phyloP scores from a whole-genome alignment of 192 early-diverging fungal genomes.

The Coemansia biformis region DNA sequence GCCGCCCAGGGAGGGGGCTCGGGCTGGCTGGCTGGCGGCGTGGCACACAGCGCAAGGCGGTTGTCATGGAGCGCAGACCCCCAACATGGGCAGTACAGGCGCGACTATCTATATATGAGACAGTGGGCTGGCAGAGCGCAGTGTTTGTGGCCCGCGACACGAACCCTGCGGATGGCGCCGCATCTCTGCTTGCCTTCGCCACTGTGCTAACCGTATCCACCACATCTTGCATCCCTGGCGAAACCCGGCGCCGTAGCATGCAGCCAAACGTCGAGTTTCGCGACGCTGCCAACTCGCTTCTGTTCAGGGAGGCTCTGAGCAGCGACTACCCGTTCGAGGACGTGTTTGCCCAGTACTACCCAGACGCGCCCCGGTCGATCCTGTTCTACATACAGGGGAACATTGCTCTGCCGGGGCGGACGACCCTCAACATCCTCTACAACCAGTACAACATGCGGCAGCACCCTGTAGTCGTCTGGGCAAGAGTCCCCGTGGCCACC shows the following conservation, averaged over 20 bases:
- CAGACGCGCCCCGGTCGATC: slow-evolving; percentile 26
- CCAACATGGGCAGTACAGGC: no score
- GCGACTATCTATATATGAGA: no score
- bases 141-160: no score
- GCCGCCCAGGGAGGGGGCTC: no score
- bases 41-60: no score
- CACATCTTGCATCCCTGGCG: no score
- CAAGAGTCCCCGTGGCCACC: slow-evolving; percentile 10
- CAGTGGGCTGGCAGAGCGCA: no score
- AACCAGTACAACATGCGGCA: slow-evolving; percentile 6
- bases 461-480: slow-evolving; percentile 37
- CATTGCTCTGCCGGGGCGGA: slow-evolving; percentile 25
- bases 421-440: slow-evolving; percentile 14
- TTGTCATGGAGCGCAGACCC: no score
- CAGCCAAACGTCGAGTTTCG: slow-evolving; percentile 40
- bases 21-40: no score
- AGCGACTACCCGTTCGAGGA: slow-evolving; percentile 40
- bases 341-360: slow-evolving; percentile 39
- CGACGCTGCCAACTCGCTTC: slow-evolving; percentile 27
- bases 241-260: slow-evolving; percentile 13
- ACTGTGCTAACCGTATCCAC: not conserved
- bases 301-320: slow-evolving; percentile 35
- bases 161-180: no score
- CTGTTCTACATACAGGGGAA: slow-evolving; percentile 32
- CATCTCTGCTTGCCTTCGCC: no score